Evolutionary conservation across 352 stramenopile genomes (phyloP).

Genomic region (Phytopythium oedochilum): DNA sequence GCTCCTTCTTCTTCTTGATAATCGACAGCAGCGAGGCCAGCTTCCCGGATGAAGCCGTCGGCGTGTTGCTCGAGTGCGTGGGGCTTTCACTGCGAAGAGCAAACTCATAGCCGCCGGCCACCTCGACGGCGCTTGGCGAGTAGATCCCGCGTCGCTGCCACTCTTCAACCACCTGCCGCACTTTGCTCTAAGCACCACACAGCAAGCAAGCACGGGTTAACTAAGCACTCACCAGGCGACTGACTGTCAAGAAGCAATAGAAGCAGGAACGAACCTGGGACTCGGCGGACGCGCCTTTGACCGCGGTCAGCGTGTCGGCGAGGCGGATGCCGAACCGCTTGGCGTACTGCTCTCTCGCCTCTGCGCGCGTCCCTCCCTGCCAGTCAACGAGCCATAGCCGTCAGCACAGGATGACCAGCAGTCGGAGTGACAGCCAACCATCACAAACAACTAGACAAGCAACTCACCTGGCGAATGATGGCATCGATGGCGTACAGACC

Average conservation of each 20-base stretch:
- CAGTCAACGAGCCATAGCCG: not conserved
- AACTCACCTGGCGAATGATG: slow-evolving; percentile 67
- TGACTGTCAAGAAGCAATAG: no score
- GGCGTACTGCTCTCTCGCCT: slow-evolving; percentile 61
- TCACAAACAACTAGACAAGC: not conserved
- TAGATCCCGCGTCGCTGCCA: slow-evolving; percentile 77
- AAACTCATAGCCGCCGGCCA: slow-evolving; percentile 44
- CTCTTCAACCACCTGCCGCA: slow-evolving; percentile 69
- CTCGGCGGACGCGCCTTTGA: slow-evolving; percentile 64
- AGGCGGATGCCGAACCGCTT: slow-evolving; percentile 79
- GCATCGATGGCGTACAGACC: slow-evolving; percentile 80
- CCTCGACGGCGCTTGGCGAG: slow-evolving; percentile 51
- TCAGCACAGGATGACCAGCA: not conserved
- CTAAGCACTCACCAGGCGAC: no score
- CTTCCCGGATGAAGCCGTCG: slow-evolving; percentile 41
- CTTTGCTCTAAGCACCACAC: slow-evolving; percentile 32
- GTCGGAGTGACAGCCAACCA: no score
- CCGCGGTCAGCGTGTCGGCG: slow-evolving; percentile 59
- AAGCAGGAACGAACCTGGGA: slow-evolving; percentile 49
- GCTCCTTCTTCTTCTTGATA: slow-evolving; percentile 80
- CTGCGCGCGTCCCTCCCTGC: slow-evolving; percentile 6
- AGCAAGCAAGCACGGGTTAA: not conserved
- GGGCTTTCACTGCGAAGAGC: not conserved
- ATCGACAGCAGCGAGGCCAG: slow-evolving; percentile 77
- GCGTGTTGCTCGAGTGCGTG: slow-evolving; percentile 8